Percentiles rank a stretch among this genome's conserved stretches.
Evolutionary conservation across 179 eudicot genomes (phyloP).

Genomic region (Pouteria campechiana): DNA sequence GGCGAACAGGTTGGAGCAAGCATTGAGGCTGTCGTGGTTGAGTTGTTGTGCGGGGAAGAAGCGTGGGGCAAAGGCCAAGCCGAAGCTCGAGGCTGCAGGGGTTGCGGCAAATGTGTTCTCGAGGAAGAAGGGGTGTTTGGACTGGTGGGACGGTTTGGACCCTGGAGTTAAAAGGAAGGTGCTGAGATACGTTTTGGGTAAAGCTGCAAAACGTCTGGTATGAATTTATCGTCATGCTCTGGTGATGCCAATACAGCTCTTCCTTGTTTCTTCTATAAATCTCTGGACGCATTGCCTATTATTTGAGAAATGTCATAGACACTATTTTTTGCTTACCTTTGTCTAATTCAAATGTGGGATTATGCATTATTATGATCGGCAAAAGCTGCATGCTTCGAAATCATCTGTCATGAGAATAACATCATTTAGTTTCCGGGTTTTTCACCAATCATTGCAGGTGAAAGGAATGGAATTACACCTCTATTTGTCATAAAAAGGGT

Average conservation of each 20-base stretch:
- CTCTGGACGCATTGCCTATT: no score
- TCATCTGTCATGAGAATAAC: no score
- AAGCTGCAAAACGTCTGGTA: conserved; percentile 66
- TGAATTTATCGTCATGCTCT: no score
- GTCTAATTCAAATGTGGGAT: not conserved
- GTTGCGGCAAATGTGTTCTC: conserved; percentile 70
- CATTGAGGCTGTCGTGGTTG: conserved; percentile 80
- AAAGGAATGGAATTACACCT: no score
- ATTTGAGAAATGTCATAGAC: no score
- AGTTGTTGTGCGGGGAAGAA: conserved; percentile 53
- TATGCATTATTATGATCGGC: not conserved
- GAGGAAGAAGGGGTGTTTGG: conserved; percentile 92
- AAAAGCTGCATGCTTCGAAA: no score
- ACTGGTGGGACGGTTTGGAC: conserved; percentile 86
- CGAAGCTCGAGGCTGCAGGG: conserved; percentile 38
- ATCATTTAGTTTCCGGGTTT: no score
- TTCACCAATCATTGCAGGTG: no score
- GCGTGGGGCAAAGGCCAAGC: conserved; percentile 75
- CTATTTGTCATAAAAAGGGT: no score
- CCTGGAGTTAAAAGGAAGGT: conserved; percentile 25
- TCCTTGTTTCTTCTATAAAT: no score
- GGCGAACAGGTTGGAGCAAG: conserved; percentile 72
- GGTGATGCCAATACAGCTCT: no score
- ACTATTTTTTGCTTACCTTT: conserved; percentile 4
- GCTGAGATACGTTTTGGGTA: conserved; percentile 32